Conservation (phyloP, 176 grass and related monocot species). For the Neostapfia colusana region DNA sequence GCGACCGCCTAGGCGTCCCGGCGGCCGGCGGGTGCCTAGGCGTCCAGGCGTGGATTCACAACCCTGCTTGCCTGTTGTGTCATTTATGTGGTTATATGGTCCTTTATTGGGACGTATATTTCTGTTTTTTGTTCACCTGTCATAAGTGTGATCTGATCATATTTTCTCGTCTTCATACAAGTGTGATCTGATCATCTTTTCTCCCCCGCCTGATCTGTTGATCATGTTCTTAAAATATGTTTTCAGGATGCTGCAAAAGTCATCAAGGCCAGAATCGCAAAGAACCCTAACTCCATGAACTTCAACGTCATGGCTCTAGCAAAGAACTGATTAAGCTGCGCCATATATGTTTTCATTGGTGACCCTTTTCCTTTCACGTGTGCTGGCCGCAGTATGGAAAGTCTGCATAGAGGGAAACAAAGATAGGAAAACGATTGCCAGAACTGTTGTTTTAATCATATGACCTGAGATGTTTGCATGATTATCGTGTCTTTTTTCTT, state of each 20-base stretch:
- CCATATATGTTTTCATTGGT: background rate
- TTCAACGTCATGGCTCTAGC: conserved; percentile 76
- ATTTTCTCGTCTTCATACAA: background rate
- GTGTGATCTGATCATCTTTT: background rate
- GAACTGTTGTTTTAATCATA: background rate
- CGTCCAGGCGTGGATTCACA: too few relatives aligned
- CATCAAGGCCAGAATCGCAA: conserved; percentile 62
- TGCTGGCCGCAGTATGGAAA: background rate
- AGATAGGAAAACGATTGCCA: background rate
- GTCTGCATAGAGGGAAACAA: background rate
- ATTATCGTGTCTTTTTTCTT: background rate
- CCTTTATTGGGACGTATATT: background rate
- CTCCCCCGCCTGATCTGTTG: background rate
- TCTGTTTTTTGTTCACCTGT: background rate
- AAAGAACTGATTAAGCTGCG: conserved; percentile 32
- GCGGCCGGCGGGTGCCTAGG: too few relatives aligned
- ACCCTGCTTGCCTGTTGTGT: conserved; percentile 41
- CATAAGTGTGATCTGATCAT: background rate
- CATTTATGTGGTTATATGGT: conserved; percentile 12
- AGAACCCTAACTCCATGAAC: conserved; percentile 65
- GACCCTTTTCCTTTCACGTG: background rate
- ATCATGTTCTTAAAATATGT: conserved; percentile 1
- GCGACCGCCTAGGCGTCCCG: too few relatives aligned
- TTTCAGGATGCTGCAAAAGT: conserved; percentile 67
- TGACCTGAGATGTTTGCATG: conserved; percentile 9